These are phyloP conservation scores for Inonotus hispidus DNA, from an alignment of 1,284 basidiomycete genomes.

Conservation along the genomic window DNA sequence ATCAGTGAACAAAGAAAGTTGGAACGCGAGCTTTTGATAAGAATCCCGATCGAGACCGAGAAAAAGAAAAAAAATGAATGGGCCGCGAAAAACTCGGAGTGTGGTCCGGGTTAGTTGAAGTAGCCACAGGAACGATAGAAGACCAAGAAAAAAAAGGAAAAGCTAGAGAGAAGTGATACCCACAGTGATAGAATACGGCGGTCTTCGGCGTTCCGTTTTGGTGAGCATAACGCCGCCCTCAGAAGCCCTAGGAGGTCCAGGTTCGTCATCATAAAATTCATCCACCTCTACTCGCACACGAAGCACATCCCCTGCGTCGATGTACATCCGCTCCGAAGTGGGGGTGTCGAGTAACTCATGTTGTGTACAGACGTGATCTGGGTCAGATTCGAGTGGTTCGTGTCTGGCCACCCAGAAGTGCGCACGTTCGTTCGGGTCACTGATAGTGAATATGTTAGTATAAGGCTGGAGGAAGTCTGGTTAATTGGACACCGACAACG, in stretches of 20 bases:
- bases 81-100: background rate
- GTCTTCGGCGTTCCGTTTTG: slow-evolving; percentile 46
- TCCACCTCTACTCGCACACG: slow-evolving; percentile 85
- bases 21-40: too few relatives aligned
- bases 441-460: slow-evolving; percentile 28
- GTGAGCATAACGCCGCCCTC: slow-evolving; percentile 61
- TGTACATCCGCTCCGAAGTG: slow-evolving; percentile 73
- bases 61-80: background rate
- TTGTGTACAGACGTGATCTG: slow-evolving; percentile 48
- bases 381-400: slow-evolving; percentile 12
- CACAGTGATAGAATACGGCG: slow-evolving; percentile 75
- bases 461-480: background rate
- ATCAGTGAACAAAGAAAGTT: background rate
- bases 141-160: background rate
- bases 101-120: background rate
- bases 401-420: slow-evolving; percentile 70
- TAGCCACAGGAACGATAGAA: background rate
- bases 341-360: slow-evolving; percentile 68
- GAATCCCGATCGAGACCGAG: background rate
- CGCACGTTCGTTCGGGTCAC: slow-evolving; percentile 76
- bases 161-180: slow-evolving; percentile 27
- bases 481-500: slow-evolving; percentile 52
- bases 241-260: slow-evolving; percentile 72
- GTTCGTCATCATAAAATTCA: slow-evolving; percentile 89
- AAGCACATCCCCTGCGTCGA: slow-evolving; percentile 79